phyloP scores from a whole-genome alignment of 768 basidiomycete species.

The Boletus rufocinnamomeus region DNA sequence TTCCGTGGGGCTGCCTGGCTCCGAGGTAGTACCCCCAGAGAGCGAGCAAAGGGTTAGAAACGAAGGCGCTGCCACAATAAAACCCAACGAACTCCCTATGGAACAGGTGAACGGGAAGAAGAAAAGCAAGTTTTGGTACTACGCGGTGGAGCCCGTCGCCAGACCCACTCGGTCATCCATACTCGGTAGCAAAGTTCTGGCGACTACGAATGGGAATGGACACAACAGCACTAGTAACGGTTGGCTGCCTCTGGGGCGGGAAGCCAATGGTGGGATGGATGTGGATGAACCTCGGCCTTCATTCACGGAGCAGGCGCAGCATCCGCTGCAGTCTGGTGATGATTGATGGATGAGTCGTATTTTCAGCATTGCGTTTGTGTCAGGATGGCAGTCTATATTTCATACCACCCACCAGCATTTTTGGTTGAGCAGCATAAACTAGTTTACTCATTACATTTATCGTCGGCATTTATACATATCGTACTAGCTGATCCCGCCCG shows the following conservation, averaged over 20 bases:
- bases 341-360: constrained; percentile 9
- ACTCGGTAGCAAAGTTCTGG: constrained; percentile 16
- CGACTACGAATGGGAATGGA: constrained; percentile 26
- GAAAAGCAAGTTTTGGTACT: constrained; percentile 86
- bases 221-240: constrained; percentile 10
- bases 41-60: constrained; percentile 49
- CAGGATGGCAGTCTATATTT: constrained; percentile 19
- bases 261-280: constrained; percentile 21
- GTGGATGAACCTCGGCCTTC: constrained; percentile 23
- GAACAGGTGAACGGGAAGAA: constrained; percentile 80
- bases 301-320: constrained; percentile 19
- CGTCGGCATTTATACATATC: constrained; percentile 21
- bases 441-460: constrained; percentile 34
- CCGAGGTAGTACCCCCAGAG: constrained; percentile 26
- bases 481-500: constrained; percentile 12
- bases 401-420: constrained; percentile 35
- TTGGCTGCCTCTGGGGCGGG: constrained; percentile 7
- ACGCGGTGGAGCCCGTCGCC: constrained; percentile 74
- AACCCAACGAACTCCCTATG: constrained; percentile 71
- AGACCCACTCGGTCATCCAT: constrained; percentile 27
- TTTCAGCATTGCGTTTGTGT: constrained; percentile 13
- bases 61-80: constrained; percentile 65
- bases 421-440: constrained; percentile 29
- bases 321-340: constrained; percentile 11
- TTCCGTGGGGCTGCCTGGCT: constrained; percentile 38